Evolutionary conservation across 2,329 filamentous ascomycete genomes (phyloP), one percentile per base, ranked within the genome.

Genomic region (Fusarium sp.): DNA sequence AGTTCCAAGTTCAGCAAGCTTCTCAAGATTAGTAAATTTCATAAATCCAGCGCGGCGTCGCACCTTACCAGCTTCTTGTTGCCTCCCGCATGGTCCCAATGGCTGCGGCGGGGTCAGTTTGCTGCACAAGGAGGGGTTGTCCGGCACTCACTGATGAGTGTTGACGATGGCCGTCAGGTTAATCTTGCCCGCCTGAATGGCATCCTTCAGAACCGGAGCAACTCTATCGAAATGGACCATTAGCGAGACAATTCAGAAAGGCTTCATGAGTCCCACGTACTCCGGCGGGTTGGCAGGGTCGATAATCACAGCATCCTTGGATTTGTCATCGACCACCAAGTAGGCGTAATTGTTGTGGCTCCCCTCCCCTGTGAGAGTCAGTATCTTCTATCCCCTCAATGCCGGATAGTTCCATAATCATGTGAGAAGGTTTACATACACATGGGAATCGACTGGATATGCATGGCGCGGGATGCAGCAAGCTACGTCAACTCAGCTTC

Each of bases 21-120:
- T 50, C 3, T 11, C 14, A 67, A 52, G 13, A 61, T 75, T 23
- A 67, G 62, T 43, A n/a, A 20, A 25, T 32, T 5, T 18, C 20
- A 34, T n/a, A n/a, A n/a, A n/a, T n/a, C n/a, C n/a, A n/a, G n/a
- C n/a, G n/a, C n/a, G n/a, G n/a, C n/a, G n/a, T n/a, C n/a, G n/a
- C 9, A 45, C 77, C 86, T 79, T 84, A 95, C 94, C 73, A 98
- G 88, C 78, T 95, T 92, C 67, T 90, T 88, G 82, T 99, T 99
- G 10, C 97, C 97, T 73, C 97, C 97, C 1, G 97, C 93, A 83
- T 99, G 97, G 77, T 99, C 97, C 87, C 92, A 93, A 82, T 99
- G 97, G 81, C 95, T 98, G 71, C 27, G 34, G 56, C 13, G 64
- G n/a, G 63, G 73, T 52, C 67, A 70, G 45, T 23, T 14, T 48